Base-by-base conservation (phyloP, 345 rosid genomes). In the Gossypium anomalum region DNA sequence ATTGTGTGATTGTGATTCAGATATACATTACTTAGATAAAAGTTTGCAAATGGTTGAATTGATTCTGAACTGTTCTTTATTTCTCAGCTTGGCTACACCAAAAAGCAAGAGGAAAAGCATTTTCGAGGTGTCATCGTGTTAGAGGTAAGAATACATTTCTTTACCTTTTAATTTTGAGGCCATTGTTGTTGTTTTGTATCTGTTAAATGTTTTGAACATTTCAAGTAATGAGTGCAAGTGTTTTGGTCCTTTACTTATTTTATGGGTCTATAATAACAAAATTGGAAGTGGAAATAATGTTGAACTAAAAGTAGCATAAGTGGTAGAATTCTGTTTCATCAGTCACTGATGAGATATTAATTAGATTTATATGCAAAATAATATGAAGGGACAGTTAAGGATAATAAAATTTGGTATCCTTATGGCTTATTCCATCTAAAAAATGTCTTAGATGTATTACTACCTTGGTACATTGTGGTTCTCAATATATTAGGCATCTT, bases 61-160 rank as follows among this genome's bases (percentile, higher is more conserved):
- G 14, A 70, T 61, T 73, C 15, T 73, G 65, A 57, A n/a, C 3
- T 61, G 17, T 38, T 41, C n/a, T 66, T 23, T 16, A 43, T 77
- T 74, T 75, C 6, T 65, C 89, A 94, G 98, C 92, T 92, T 82
- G 92, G 92, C 67, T 94, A 94, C 80, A 92, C 97, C 23, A 92
- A 87, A 80, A 94, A 92, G 85, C 94, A 91, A 85, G 98, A 94
- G 86, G 98, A 94, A 63, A 82, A 93, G 55, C 89, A 82, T 74
- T 94, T 94, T 73, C 98, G 95, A 34, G 98, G 98, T 71, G 89
- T 90, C 75, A 87, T 94, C 56, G 74, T 89, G 49, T 89, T 94
- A 85, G 95, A 92, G 97, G 98, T 92, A 69, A 55, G 75, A 15
- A 43, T 19, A 45, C 56, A 16, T 68, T 55, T 49, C 19, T 60